phyloP scores from a whole-genome alignment of 2,329 filamentous ascomycete species.

The Diaporthe amygdali region DNA sequence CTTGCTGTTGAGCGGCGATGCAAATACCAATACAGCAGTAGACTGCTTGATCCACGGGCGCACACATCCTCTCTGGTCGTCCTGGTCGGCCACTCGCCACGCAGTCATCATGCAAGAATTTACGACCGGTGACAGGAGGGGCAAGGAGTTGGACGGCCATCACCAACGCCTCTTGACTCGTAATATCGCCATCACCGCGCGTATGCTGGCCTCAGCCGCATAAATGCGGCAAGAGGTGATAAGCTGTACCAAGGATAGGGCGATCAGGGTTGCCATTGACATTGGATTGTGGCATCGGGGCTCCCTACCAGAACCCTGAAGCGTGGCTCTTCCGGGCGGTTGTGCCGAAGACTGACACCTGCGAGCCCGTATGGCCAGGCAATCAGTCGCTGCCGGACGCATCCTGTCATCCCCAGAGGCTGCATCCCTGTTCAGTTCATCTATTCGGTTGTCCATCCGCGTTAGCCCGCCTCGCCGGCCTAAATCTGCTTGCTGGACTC shows the following conservation, averaged over 20 bases:
- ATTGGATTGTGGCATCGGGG: neutral
- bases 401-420: neutral
- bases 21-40: neutral
- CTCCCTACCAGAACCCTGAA: neutral
- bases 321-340: neutral
- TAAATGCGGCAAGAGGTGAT: neutral
- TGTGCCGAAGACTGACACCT: neutral
- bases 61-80: neutral
- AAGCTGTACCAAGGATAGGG: neutral
- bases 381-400: neutral
- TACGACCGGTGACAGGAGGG: neutral
- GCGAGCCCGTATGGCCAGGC: neutral
- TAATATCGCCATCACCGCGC: neutral
- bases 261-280: neutral
- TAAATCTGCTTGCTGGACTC: neutral
- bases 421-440: neutral
- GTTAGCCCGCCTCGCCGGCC: neutral
- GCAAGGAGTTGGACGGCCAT: neutral
- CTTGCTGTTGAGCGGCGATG: neutral
- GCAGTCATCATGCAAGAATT: conserved; percentile 10
- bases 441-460: neutral
- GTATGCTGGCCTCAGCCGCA: neutral
- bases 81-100: neutral
- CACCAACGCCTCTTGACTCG: conserved; percentile 4
- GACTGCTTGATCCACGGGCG: neutral